Base-by-base conservation (phyloP, 345 rosid species). In the Conringia planisiliqua region DNA sequence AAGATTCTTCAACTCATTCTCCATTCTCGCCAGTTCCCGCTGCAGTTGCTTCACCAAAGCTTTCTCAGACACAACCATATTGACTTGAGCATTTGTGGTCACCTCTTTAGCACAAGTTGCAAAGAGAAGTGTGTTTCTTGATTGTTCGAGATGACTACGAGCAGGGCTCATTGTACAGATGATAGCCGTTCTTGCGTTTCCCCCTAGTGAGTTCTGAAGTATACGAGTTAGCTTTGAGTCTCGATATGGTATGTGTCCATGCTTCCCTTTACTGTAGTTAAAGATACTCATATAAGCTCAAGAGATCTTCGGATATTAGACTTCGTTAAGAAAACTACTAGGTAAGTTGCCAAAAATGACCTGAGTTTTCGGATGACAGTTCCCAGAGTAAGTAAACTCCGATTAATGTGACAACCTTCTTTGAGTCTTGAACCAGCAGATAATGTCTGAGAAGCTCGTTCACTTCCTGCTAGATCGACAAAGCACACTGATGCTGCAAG, bases 401-500 rank as follows among this genome's bases (percentile, higher is more conserved):
- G 80, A 40, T 93, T 93, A 66, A 93, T 90, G 71, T 93, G 98
- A 80, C 89, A 87, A 59, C 98, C 98, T 83, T 93, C 98, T 83
- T 93, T 93, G 63, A 93, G 79, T 82, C 98, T 87, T 50, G 83
- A 68, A 69, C 93, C 98, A 35, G 85, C 90, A 26, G 93, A 80
- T 70, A 79, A 62, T 66, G 93, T 78, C 76, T 90, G 98, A 79
- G 98, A 93, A 58, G 92, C 96, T 17, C 97, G 88, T 79, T 93
- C 98, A 39, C 98, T 93, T 36, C 98, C 98, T 7, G 96, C 98
- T 26, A 93, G 87, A 86, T 93, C 98, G 44, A 93, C 87, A 83
- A 93, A 90, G 68, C 92, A 87, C 90, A 90, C 86, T 22, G 85
- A 70, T 62, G 98, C 93, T 35, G 88, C 59, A 20, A 93, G 97